phyloP scores from a whole-genome alignment of 176 grass and related monocot species.

The Triticum dicoccoides region DNA sequence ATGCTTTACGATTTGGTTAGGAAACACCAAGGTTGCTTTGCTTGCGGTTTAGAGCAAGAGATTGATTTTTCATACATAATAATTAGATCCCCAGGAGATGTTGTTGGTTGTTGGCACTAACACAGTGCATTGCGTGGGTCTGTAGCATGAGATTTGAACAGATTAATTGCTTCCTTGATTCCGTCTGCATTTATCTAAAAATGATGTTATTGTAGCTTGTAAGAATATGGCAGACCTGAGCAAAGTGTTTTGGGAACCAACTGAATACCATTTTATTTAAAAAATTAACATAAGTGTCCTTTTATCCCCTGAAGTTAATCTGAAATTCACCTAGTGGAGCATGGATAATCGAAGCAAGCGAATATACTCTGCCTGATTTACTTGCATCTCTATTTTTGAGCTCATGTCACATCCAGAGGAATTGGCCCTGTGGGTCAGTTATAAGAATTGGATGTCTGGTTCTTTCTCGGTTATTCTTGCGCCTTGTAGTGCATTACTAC shows the following conservation, averaged over 20 bases:
- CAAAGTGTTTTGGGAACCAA: not conserved
- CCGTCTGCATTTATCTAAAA: not conserved
- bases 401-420: conserved; percentile 4
- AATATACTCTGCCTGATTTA: not conserved
- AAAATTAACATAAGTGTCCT: not conserved
- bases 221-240: not conserved
- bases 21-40: conserved; percentile 4
- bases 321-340: not conserved
- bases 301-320: conserved; percentile 8
- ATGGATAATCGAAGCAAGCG: not conserved
- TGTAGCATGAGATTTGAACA: not conserved
- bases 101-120: not conserved
- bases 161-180: not conserved
- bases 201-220: not conserved
- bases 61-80: not conserved
- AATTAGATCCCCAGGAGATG: not conserved
- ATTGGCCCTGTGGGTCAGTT: not conserved
- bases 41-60: not conserved
- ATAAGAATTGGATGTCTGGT: conserved; percentile 1
- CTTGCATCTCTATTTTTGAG: not conserved
- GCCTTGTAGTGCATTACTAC: not conserved
- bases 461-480: conserved; percentile 2
- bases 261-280: not conserved
- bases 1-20: not conserved
- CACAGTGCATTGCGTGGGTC: not conserved